phyloP scores from a whole-genome alignment of 1,284 basidiomycete species.

The Ustilago loliicola region DNA sequence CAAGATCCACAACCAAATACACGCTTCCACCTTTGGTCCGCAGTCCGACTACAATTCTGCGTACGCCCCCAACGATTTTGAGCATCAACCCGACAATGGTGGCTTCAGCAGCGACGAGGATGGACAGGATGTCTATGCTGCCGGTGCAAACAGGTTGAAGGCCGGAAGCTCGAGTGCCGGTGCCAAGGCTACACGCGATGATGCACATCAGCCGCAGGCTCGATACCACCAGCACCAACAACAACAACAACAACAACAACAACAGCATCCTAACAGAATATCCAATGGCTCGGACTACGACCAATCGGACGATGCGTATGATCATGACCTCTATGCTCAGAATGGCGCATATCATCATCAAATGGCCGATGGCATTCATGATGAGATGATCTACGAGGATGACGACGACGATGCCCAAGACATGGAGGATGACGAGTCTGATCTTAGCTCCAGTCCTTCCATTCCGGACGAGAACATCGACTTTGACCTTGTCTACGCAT shows the following conservation, averaged over 20 bases:
- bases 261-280: constrained; percentile 24
- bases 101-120: constrained; percentile 64
- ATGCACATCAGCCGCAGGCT: constrained; percentile 21
- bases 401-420: constrained; percentile 60
- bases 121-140: constrained; percentile 51
- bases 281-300: constrained; percentile 27
- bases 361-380: constrained; percentile 45
- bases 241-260: constrained; percentile 20
- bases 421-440: constrained; percentile 67
- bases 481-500: constrained; percentile 70
- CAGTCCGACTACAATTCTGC: constrained; percentile 22
- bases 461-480: constrained; percentile 71
- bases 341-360: constrained; percentile 36
- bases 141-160: constrained; percentile 45
- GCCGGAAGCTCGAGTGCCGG: constrained; percentile 52
- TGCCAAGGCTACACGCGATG: constrained; percentile 48
- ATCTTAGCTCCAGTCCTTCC: constrained; percentile 68
- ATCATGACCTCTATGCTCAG: constrained; percentile 37
- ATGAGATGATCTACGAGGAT: constrained; percentile 58
- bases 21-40: constrained; percentile 52
- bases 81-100: constrained; percentile 44
- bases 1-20: constrained; percentile 48
- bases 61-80: constrained; percentile 36
- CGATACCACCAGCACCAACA: constrained; percentile 33
- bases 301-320: constrained; percentile 29